Evolutionary conservation across 257 asterid species (phyloP), one percentile per base, ranked within the genome.

Genomic region (Linderniella brevidens): DNA sequence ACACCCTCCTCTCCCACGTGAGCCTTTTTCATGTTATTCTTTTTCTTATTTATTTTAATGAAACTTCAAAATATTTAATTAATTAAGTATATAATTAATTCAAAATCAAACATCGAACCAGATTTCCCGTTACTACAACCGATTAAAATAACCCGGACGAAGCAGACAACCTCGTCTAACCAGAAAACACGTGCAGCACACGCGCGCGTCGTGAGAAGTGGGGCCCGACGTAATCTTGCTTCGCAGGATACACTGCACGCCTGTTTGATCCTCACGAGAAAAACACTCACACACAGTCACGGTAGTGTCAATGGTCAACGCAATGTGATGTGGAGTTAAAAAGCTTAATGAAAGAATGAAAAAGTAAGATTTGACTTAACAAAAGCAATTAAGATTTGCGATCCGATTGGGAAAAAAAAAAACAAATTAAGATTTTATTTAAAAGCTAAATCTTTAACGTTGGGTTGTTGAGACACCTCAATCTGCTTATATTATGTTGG

Each of bases 231-330:
- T 25, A 25, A 25, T 25, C 32, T 8, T 8, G 36, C 3, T 1
- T 72, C 61, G 72, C 64, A 72, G 58, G 63, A 36, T 18, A 13
- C 11, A 12, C 7, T 19, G 46, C 4, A 8, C 52, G 5, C 3
- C 1, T 20, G 3, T 45, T 15, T 1, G 13, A 8, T 19, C 9
- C 40, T 64, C 80, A 68, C 76, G 73, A 73, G 73, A 58, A 58
- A 64, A 69, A 37, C 56, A 67, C 59, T 56, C 45, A n/a, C n/a
- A n/a, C n/a, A n/a, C n/a, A n/a, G n/a, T n/a, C n/a, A n/a, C n/a
- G n/a, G n/a, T n/a, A 42, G 62, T 2, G 80, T 68, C 76, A 58
- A 67, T 52, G 72, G 74, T 70, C 81, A 69, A 63, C 69, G 60
- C 66, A 13, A 13, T 35, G 47, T 48, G 65, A 68, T 64, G 68